These are phyloP conservation scores for Venturiaceae sp. DNA, from an alignment of 2,329 filamentous ascomycete species.

Conservation along the genomic window DNA sequence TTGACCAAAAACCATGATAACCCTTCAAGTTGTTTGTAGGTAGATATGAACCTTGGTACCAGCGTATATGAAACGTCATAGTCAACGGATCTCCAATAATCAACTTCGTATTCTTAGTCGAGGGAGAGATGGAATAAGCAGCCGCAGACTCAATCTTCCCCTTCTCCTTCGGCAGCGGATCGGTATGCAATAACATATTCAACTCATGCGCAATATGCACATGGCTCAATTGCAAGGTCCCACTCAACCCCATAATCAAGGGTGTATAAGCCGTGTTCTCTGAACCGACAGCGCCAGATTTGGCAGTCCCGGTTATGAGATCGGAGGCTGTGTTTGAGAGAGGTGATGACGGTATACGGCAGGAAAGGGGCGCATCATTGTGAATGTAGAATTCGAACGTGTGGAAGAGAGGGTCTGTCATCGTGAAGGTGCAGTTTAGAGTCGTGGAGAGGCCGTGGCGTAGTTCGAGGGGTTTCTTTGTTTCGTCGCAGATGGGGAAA, in stretches of 20 bases:
- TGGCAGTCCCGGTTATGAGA: conserved; percentile 17
- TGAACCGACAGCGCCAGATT: conserved; percentile 24
- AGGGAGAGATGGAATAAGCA: conserved; percentile 72
- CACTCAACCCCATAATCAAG: conserved; percentile 78
- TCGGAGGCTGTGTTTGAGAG: conserved; percentile 12
- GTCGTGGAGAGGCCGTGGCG: conserved; percentile 43
- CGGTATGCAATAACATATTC: conserved; percentile 74
- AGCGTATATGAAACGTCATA: conserved; percentile 70
- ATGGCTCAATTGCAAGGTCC: conserved; percentile 80
- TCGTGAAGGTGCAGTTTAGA: conserved; percentile 66
- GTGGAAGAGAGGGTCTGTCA: conserved; percentile 75
- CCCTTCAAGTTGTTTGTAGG: conserved; percentile 40
- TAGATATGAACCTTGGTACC: conserved; percentile 69
- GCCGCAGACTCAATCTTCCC: conserved; percentile 81
- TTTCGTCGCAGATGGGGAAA: conserved; percentile 87
- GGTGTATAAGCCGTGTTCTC: conserved; percentile 55
- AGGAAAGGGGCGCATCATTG: conserved; percentile 86
- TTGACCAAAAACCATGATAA: conserved; percentile 40
- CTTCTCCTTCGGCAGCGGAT: conserved; percentile 17
- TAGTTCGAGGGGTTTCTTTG: conserved; percentile 55
- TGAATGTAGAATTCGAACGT: conserved; percentile 96
- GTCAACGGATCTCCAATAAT: conserved; percentile 82
- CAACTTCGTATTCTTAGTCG: conserved; percentile 49
- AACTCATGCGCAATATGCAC: conserved; percentile 83
- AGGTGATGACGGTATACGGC: conserved; percentile 76